A percentile compares a stretch with the other conserved stretches of the same genome.
phyloP scores from a whole-genome alignment of 1,139 yeast genomes.

The Groenewaldozyma auringiensis region DNA sequence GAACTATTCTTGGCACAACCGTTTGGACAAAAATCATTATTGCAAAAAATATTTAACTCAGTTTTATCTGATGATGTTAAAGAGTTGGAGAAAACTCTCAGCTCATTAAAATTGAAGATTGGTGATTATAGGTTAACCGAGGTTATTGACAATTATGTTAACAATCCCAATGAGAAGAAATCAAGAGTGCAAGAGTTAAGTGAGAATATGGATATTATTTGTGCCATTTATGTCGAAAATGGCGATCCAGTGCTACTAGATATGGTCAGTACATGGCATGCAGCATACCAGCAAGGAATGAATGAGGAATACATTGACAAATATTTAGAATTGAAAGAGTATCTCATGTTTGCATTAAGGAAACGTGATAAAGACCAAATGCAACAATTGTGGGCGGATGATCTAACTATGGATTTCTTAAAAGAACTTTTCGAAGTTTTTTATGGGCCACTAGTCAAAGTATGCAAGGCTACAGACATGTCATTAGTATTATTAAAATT shows the following conservation, averaged over 20 bases:
- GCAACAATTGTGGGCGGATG: conserved; percentile 78
- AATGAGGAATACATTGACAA: conserved; percentile 26
- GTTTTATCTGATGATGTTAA: conserved; percentile 72
- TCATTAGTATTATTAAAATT: conserved; percentile 68
- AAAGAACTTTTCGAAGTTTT: conserved; percentile 69
- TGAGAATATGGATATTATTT: conserved; percentile 8
- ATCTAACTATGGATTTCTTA: conserved; percentile 61
- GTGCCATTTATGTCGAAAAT: conserved; percentile 9
- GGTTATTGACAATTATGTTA: conserved; percentile 26
- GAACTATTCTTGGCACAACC: conserved; percentile 77
- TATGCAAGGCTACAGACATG: conserved; percentile 70
- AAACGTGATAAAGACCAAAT: conserved; percentile 67
- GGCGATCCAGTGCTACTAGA: conserved; percentile 3
- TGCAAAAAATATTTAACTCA: conserved; percentile 66
- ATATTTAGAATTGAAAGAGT: conserved; percentile 48
- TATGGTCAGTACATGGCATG: conserved; percentile 33
- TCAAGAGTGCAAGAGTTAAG: conserved; percentile 9
- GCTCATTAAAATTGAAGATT: conserved; percentile 39
- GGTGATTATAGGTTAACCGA: conserved; percentile 25
- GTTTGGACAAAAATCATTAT: conserved; percentile 58
- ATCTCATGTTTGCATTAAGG: conserved; percentile 57
- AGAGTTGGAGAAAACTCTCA: conserved; percentile 51
- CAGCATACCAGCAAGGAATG: conserved; percentile 22
- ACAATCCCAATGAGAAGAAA: conserved; percentile 20
- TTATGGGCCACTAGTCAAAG: conserved; percentile 72